A percentile compares a stretch with the other conserved stretches of the same genome.
Conservation (phyloP, 2,329 filamentous ascomycete species). For the Microdochium trichocladiopsis region DNA sequence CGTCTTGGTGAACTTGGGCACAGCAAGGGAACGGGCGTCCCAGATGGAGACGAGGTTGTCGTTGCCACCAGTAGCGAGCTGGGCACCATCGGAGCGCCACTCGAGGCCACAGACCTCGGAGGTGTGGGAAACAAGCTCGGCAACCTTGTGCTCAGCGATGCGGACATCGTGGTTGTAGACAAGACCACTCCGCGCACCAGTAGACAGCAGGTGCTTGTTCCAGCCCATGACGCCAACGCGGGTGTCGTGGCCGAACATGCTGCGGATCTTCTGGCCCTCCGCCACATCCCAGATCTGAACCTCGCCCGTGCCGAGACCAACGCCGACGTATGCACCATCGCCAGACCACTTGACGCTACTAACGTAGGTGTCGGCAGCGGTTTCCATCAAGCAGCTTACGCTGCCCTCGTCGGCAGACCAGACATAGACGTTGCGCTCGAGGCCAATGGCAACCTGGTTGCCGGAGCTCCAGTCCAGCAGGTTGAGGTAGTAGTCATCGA, state of each 20-base stretch:
- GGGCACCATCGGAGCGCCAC: conserved; percentile 93
- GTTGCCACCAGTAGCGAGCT: conserved; percentile 95
- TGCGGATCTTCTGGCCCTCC: conserved; percentile 89
- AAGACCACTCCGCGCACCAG: conserved; percentile 86
- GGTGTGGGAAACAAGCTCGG: conserved; percentile 93
- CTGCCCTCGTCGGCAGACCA: conserved; percentile 95
- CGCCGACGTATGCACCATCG: conserved; percentile 92
- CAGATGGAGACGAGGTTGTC: conserved; percentile 99
- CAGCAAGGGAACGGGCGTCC: conserved; percentile 88
- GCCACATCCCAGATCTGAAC: conserved; percentile 99
- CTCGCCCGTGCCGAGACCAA: conserved; percentile 90
- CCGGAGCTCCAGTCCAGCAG: conserved; percentile 95
- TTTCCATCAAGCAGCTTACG: conserved; percentile 85
- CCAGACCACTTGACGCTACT: conserved; percentile 99
- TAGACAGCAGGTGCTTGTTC: conserved; percentile 97
- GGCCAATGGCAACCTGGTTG: conserved; percentile 95
- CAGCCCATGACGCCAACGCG: conserved; percentile 97
- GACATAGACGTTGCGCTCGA: conserved; percentile 95
- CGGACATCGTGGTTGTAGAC: conserved; percentile 99
- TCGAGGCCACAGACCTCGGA: conserved; percentile 97
- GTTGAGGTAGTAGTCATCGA: conserved; percentile 99
- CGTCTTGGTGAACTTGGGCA: conserved; percentile 98
- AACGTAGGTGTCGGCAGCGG: conserved; percentile 84
- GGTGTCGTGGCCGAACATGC: conserved; percentile 96
- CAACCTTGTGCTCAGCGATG: conserved; percentile 95